Evolutionary conservation across 2,329 filamentous ascomycete species (phyloP).

Genomic region (Trichoderma pleuroti): DNA sequence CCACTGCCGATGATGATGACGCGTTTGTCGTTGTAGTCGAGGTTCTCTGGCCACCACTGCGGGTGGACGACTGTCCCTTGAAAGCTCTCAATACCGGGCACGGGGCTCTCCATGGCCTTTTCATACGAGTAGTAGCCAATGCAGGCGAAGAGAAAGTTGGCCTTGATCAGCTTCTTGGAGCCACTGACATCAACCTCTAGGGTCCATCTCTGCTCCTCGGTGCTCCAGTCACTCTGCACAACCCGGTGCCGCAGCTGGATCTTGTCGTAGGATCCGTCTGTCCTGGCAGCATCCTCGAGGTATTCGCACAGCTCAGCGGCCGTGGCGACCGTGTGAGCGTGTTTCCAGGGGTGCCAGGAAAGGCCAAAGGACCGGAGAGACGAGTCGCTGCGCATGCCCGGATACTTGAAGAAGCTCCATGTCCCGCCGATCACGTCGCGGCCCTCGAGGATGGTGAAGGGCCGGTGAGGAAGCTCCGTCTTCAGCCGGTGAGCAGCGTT

Average conservation of each 20-base stretch:
- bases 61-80: conserved; percentile 63
- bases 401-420: conserved; percentile 76
- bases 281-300: conserved; percentile 48
- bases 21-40: conserved; percentile 63
- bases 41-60: conserved; percentile 71
- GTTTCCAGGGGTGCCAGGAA: conserved; percentile 67
- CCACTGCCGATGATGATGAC: conserved; percentile 73
- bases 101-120: conserved; percentile 54
- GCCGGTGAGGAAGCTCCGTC: conserved; percentile 50
- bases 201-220: conserved; percentile 53
- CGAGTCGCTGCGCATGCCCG: conserved; percentile 67
- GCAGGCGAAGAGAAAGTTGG: conserved; percentile 58
- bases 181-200: conserved; percentile 41
- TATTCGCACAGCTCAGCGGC: conserved; percentile 53
- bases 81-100: conserved; percentile 67
- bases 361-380: conserved; percentile 62
- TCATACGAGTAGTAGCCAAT: conserved; percentile 71
- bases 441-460: conserved; percentile 65
- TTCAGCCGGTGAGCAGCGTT: conserved; percentile 68
- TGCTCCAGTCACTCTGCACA: conserved; percentile 50
- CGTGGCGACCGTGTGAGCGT: conserved; percentile 48
- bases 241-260: conserved; percentile 52
- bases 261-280: conserved; percentile 50
- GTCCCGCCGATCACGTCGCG: conserved; percentile 67
- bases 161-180: conserved; percentile 30